A percentile compares a stretch with the other conserved stretches of the same genome.
Conservation (phyloP, 306 rosid genomes). For the Geum urbanum region DNA sequence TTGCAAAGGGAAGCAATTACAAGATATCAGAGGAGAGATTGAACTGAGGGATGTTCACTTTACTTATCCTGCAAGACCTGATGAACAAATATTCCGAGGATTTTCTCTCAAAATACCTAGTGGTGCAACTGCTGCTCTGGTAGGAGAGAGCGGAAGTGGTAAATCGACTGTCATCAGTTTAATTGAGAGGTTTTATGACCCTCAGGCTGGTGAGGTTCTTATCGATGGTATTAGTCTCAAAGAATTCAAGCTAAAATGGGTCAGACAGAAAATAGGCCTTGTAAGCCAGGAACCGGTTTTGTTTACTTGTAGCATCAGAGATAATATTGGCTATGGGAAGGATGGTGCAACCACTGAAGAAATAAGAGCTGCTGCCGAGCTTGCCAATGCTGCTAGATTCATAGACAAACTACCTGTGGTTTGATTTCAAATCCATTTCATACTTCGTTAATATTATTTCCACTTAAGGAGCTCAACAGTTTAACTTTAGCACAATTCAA, state of each 20-base stretch:
- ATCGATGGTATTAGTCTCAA: conserved; percentile 62
- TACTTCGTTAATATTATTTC: background rate
- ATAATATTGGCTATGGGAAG: conserved; percentile 74
- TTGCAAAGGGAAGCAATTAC: conserved; percentile 35
- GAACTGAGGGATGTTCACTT: conserved; percentile 64
- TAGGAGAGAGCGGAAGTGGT: conserved; percentile 90
- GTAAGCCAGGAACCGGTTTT: conserved; percentile 85
- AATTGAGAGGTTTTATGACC: conserved; percentile 85
- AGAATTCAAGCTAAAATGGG: conserved; percentile 69
- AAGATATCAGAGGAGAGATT: conserved; percentile 62
- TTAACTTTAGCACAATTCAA: background rate
- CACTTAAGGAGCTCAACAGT: background rate
- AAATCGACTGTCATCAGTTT: conserved; percentile 72
- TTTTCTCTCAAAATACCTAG: conserved; percentile 60
- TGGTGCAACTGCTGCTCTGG: conserved; percentile 69
- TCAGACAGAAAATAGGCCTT: conserved; percentile 67
- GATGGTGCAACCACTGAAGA: conserved; percentile 62
- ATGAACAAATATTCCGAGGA: conserved; percentile 52
- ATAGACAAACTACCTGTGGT: conserved; percentile 74
- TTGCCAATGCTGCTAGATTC: conserved; percentile 73
- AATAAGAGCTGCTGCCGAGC: conserved; percentile 59
- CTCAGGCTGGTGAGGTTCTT: conserved; percentile 63
- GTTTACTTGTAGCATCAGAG: conserved; percentile 65
- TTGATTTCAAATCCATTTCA: background rate
- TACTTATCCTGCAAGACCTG: conserved; percentile 73